Evolutionary conservation across 441 rosid genomes (phyloP).

Genomic region (Populus hybrid): DNA sequence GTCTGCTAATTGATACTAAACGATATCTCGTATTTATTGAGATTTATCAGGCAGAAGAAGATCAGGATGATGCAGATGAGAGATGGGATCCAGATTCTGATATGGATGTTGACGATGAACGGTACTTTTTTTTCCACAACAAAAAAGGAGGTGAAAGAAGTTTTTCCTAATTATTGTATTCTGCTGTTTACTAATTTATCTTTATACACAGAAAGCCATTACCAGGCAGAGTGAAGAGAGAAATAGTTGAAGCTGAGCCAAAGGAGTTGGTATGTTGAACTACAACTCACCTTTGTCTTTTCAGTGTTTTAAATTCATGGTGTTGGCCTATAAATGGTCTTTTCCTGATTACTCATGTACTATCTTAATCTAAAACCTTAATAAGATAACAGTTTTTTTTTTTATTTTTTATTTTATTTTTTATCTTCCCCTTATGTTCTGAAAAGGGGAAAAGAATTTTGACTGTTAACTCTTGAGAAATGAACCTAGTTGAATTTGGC

Average conservation of each 20-base stretch:
- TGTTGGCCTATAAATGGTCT: neutral
- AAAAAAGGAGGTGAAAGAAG: neutral
- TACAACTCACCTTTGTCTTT: neutral
- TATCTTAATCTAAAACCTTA: neutral
- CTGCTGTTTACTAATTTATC: conserved; percentile 18
- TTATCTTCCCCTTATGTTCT: neutral
- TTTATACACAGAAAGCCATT: conserved; percentile 55
- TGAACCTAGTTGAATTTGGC: neutral
- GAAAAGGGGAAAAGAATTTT: neutral
- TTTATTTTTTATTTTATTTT: neutral
- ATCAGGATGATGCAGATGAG: conserved; percentile 52
- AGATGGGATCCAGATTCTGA: conserved; percentile 62
- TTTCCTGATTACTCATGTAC: neutral
- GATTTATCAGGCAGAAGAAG: conserved; percentile 52
- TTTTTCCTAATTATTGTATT: neutral
- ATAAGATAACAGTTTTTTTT: neutral
- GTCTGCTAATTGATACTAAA: neutral
- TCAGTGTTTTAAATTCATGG: neutral
- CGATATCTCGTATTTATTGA: conserved; percentile 11
- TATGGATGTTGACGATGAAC: conserved; percentile 57
- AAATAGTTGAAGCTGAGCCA: conserved; percentile 55
- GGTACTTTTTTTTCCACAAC: conserved; percentile 31
- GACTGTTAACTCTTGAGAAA: neutral
- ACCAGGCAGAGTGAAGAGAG: conserved; percentile 76
- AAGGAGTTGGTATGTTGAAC: conserved; percentile 49